Percentiles rank a stretch among this genome's conserved stretches.
Evolutionary conservation across 306 rosid genomes (phyloP).

Genomic region (Cucurbita moschata): DNA sequence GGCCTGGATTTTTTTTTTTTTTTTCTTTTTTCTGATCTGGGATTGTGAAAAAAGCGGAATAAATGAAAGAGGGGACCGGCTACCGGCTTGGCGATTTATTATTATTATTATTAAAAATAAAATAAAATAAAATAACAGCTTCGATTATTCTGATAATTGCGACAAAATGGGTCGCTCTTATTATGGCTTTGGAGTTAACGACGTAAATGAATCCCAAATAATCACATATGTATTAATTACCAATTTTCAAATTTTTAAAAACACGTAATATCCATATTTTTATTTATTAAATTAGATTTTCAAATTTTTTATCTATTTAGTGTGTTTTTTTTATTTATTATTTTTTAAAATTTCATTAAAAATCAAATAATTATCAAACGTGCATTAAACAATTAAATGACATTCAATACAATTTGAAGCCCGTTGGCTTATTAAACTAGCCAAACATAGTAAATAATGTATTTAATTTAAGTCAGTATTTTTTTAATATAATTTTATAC

Average conservation of each 20-base stretch:
- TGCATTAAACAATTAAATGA: too few relatives aligned
- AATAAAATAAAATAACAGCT: neutral
- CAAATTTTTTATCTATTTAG: too few relatives aligned
- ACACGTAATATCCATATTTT: too few relatives aligned
- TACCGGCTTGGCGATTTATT: neutral
- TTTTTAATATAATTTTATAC: too few relatives aligned
- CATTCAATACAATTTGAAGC: too few relatives aligned
- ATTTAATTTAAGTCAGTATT: too few relatives aligned
- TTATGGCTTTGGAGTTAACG: neutral
- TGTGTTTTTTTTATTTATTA: too few relatives aligned
- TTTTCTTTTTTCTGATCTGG: neutral
- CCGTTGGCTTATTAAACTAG: too few relatives aligned
- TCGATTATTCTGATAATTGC: neutral
- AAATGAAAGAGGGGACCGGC: constrained; percentile 1
- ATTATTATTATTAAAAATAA: neutral
- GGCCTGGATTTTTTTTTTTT: neutral
- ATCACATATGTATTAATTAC: neutral
- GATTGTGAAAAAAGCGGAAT: neutral
- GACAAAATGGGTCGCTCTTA: neutral
- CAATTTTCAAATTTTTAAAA: neutral
- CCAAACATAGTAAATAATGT: too few relatives aligned
- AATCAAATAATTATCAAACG: too few relatives aligned
- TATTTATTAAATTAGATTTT: too few relatives aligned
- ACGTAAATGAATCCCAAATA: neutral
- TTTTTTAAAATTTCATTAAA: too few relatives aligned